Evolutionary conservation across 176 grass and related monocot species (phyloP), one percentile per base, ranked within the genome.

Genomic region (Luzula sylvatica): DNA sequence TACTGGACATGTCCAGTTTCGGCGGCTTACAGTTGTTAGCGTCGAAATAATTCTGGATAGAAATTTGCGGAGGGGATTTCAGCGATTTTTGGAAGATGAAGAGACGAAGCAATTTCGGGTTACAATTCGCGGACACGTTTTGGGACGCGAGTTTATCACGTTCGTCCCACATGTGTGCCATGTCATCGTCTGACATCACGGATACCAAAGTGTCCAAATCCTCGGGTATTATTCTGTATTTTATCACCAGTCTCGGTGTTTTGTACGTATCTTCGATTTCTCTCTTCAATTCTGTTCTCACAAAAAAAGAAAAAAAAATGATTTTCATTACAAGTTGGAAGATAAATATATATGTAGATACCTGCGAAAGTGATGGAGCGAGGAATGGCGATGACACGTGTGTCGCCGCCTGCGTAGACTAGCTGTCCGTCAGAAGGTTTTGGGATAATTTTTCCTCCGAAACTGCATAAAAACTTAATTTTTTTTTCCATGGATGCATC

Each of bases 381-480:
- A 13, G 78, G 65, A 25, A 98, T 65, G 46, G 65, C 81, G 35
- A 98, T 61, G 22, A 98, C 78, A 43, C 93, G 85, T 46, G 86
- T 98, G 68, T 92, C 82, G 13, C 93, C 93, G 58, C 86, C 86
- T 41, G 86, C 62, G 63, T 87, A 98, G 53, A 90, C 89, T 48
- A 98, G 78, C 20, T n/a, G 61, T 48, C 93, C 82, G 11, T 98
- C 86, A 5, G n/a, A n/a, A n/a, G 68, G 78, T 3, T 81, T 81
- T 17, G 78, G 93, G 18, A 80, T 24, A 69, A 98, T 98, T 68
- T 71, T 83, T 61, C 93, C 93, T 43, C 81, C 92, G 49, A 76
- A 96, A 62, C 92, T 82, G 78, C 92, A 96, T 22, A 89, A 86
- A 20, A 96, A 53, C 81, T 89, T 96, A 49, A 88, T 52, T 3